A percentile compares a stretch with the other conserved stretches of the same genome.
These are phyloP conservation scores for Yarrowia sp. DNA, from an alignment of 805 yeast genomes.

Conservation along the genomic window DNA sequence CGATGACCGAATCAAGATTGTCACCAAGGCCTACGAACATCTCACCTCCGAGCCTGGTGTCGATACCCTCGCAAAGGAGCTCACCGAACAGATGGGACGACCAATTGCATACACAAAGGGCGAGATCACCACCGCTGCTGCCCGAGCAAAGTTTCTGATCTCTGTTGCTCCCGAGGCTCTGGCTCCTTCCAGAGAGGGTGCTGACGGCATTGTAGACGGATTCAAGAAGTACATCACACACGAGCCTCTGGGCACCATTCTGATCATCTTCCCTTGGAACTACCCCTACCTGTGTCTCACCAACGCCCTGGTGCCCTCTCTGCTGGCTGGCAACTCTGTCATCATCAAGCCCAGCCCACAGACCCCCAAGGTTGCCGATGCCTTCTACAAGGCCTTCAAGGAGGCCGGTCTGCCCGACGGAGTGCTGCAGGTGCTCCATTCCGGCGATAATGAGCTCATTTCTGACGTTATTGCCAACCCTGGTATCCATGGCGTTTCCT, in stretches of 20 bases:
- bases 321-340: constrained; percentile 84
- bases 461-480: constrained; percentile 70
- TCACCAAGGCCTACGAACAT: constrained; percentile 44
- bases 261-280: constrained; percentile 92
- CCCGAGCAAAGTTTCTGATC: constrained; percentile 47
- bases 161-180: constrained; percentile 49
- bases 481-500: constrained; percentile 77
- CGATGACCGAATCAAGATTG: constrained; percentile 46
- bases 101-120: constrained; percentile 49
- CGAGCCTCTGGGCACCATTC: constrained; percentile 89
- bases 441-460: constrained; percentile 73
- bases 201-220: constrained; percentile 42
- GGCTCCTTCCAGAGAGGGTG: constrained; percentile 45
- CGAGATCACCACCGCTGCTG: constrained; percentile 48
- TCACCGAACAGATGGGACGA: constrained; percentile 51
- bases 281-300: constrained; percentile 88
- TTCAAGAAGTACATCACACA: constrained; percentile 53
- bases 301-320: constrained; percentile 87
- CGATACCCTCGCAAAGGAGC: constrained; percentile 46
- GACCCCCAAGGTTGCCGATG: constrained; percentile 82
- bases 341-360: constrained; percentile 88
- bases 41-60: constrained; percentile 44
- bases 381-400: constrained; percentile 65
- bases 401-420: constrained; percentile 86
- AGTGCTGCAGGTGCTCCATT: constrained; percentile 79